Evolutionary conservation across 371 early-diverging fungal genomes (phyloP).

Genomic region (Lichtheimia ornata): DNA sequence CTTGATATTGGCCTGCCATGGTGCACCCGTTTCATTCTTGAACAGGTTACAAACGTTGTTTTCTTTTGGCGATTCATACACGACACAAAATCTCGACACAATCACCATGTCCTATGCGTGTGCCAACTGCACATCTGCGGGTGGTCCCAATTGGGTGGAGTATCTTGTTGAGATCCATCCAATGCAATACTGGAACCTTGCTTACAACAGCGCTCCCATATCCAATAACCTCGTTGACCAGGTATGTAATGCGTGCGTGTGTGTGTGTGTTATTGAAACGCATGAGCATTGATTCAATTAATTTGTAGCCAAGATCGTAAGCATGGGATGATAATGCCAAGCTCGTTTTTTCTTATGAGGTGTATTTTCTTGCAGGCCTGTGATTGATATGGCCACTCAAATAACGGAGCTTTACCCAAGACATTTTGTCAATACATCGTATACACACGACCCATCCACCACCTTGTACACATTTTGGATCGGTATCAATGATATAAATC

Average conservation of each 20-base stretch:
- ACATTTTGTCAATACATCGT: constrained; percentile 18
- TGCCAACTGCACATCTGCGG: constrained; percentile 36
- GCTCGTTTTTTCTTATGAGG: background rate
- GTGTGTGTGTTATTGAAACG: too few species aligned
- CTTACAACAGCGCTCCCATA: constrained; percentile 41
- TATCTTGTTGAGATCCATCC: constrained; percentile 23
- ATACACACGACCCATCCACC: constrained; percentile 8
- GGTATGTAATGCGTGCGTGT: constrained; percentile 14
- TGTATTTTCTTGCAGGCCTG: constrained; percentile 1
- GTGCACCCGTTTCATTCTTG: constrained; percentile 8
- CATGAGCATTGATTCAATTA: too few species aligned
- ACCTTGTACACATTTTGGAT: constrained; percentile 38
- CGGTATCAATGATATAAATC: constrained; percentile 44
- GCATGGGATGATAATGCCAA: background rate
- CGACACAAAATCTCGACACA: constrained; percentile 32
- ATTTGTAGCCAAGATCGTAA: background rate
- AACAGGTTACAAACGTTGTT: constrained; percentile 25
- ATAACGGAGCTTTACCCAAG: constrained; percentile 27
- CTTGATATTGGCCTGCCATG: background rate
- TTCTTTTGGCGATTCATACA: constrained; percentile 46
- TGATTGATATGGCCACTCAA: constrained; percentile 36
- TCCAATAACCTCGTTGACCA: constrained; percentile 28
- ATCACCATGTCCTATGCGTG: constrained; percentile 28
- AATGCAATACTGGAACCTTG: constrained; percentile 39
- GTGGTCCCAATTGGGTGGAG: constrained; percentile 44